Percentiles rank a stretch among this genome's conserved stretches.
Conservation (phyloP, 164 flowering plant species). For the Magnolia officinalis region DNA sequence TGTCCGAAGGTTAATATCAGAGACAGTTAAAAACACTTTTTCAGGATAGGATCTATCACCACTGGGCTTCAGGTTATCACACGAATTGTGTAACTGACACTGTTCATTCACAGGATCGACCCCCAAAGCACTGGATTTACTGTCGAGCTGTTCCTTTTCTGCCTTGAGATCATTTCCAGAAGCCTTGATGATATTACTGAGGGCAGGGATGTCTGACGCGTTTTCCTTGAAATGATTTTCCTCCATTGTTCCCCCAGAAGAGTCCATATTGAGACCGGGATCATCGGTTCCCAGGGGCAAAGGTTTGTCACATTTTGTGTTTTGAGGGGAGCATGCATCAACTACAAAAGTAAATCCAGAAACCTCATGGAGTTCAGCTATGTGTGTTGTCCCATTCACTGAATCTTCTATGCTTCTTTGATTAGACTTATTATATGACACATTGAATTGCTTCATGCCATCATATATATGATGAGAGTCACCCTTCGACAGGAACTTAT, state of each 20-base stretch:
- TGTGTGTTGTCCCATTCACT: slow-evolving; percentile 39
- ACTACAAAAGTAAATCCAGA: slow-evolving; percentile 48
- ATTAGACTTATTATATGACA: slow-evolving; percentile 45
- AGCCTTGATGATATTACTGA: slow-evolving; percentile 10
- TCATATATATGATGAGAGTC: slow-evolving; percentile 28
- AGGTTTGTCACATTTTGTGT: slow-evolving; percentile 12
- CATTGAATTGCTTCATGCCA: slow-evolving; percentile 34
- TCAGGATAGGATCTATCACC: slow-evolving; percentile 21
- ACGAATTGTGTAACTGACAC: background rate
- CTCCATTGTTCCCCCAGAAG: slow-evolving; percentile 19
- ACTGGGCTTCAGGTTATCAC: slow-evolving; percentile 6
- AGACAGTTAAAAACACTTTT: slow-evolving; percentile 42
- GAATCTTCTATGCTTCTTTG: slow-evolving; percentile 32
- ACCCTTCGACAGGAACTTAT: slow-evolving; percentile 20
- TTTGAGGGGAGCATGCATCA: slow-evolving; percentile 36
- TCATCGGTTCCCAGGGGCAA: slow-evolving; percentile 21
- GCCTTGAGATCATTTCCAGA: slow-evolving; percentile 23
- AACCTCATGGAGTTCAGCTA: slow-evolving; percentile 52
- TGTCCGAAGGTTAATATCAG: slow-evolving; percentile 72
- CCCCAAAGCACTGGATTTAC: background rate
- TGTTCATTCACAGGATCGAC: background rate
- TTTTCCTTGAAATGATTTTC: slow-evolving; percentile 33
- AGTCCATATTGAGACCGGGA: slow-evolving; percentile 18
- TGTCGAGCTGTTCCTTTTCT: slow-evolving; percentile 2
- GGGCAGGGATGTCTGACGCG: slow-evolving; percentile 23